These are phyloP conservation scores for Russula emetica DNA, from an alignment of 768 basidiomycete species.

Conservation along the genomic window DNA sequence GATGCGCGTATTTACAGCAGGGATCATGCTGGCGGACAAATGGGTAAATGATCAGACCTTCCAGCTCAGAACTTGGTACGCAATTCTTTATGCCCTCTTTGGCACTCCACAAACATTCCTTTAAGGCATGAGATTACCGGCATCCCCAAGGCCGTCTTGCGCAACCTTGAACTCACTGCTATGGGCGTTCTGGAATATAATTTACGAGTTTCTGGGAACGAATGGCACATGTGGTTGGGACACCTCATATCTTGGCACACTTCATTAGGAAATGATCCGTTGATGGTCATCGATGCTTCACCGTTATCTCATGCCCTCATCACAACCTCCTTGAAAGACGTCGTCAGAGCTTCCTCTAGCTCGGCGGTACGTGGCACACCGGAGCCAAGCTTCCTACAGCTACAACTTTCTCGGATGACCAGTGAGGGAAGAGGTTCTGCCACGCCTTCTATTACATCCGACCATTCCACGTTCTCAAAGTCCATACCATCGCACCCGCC, in stretches of 20 bases:
- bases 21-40: slow-evolving; percentile 38
- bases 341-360: slow-evolving; percentile 18
- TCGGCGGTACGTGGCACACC: slow-evolving; percentile 18
- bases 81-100: background rate
- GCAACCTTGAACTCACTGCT: slow-evolving; percentile 23
- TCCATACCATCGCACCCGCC: slow-evolving; percentile 11
- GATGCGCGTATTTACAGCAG: slow-evolving; percentile 36
- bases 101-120: background rate
- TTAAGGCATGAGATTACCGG: slow-evolving; percentile 25
- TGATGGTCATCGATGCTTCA: slow-evolving; percentile 13
- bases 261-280: slow-evolving; percentile 20
- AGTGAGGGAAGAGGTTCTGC: background rate
- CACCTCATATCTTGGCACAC: slow-evolving; percentile 26
- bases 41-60: slow-evolving; percentile 35
- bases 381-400: slow-evolving; percentile 18
- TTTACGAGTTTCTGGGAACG: slow-evolving; percentile 22
- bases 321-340: slow-evolving; percentile 21
- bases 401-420: slow-evolving; percentile 18
- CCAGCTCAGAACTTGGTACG: slow-evolving; percentile 35
- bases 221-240: slow-evolving; percentile 27
- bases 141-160: slow-evolving; percentile 19
- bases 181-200: slow-evolving; percentile 26
- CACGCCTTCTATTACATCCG: slow-evolving; percentile 3
- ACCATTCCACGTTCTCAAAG: background rate
- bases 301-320: slow-evolving; percentile 22